Conservation (phyloP, 495 filamentous ascomycete species). For the Penicillium steckii region DNA sequence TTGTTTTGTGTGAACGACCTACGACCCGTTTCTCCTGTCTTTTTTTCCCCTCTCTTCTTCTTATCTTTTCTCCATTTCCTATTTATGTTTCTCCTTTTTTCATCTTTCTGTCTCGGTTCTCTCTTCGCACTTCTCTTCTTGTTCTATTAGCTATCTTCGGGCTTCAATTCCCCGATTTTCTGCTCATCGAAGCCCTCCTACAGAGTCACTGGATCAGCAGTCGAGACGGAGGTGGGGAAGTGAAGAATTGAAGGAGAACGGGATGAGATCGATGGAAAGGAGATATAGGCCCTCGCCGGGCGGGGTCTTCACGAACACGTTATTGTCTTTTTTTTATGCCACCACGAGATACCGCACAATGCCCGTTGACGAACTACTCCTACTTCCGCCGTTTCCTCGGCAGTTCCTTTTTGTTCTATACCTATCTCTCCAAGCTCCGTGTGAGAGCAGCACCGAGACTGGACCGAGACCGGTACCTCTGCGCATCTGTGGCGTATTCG, state of each 20-base stretch:
- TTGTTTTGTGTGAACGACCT: constrained; percentile 22
- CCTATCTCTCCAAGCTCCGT: background rate
- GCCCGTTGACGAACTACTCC: constrained; percentile 32
- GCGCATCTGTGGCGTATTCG: constrained; percentile 3
- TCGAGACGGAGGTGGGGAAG: constrained; percentile 3
- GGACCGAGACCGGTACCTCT: background rate
- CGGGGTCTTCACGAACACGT: constrained; percentile 25
- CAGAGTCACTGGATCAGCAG: background rate
- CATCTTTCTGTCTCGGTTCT: background rate
- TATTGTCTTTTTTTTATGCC: constrained; percentile 29
- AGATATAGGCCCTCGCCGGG: constrained; percentile 16
- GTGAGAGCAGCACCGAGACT: background rate
- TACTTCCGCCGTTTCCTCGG: constrained; percentile 9
- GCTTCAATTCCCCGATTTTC: background rate
- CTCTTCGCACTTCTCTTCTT: constrained; percentile 6
- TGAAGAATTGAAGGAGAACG: constrained; percentile 3
- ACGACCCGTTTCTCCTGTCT: constrained; percentile 18
- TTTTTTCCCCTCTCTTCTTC: constrained; percentile 8
- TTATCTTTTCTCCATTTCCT: constrained; percentile 6
- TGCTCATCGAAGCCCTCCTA: background rate
- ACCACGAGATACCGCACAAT: constrained; percentile 35
- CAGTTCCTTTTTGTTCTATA: background rate
- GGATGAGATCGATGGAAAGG: constrained; percentile 6
- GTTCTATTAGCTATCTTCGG: constrained; percentile 3
- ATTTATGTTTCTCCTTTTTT: constrained; percentile 13